A percentile compares a stretch with the other conserved stretches of the same genome.
phyloP scores from a whole-genome alignment of 768 basidiomycete species.

The Dacryopinax primogenitus region DNA sequence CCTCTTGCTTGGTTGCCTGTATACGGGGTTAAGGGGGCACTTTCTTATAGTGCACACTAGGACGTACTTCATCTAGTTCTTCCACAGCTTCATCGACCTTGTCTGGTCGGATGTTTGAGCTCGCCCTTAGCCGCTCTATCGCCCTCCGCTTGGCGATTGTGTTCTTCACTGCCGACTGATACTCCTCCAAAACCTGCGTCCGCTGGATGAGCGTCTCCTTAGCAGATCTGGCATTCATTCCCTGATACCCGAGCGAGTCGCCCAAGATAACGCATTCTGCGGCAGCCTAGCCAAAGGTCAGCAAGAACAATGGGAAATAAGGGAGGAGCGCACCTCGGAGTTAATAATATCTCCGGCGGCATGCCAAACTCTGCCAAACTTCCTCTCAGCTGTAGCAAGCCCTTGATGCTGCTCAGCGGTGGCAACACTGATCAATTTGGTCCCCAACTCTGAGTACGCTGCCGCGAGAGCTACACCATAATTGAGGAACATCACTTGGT shows the following conservation, averaged over 20 bases:
- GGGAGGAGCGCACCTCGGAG: constrained; percentile 41
- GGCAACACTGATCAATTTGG: constrained; percentile 76
- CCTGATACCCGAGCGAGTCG: constrained; percentile 93
- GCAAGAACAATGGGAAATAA: neutral
- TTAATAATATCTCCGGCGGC: constrained; percentile 77
- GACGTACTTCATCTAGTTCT: constrained; percentile 75
- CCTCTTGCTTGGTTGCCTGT: constrained; percentile 84
- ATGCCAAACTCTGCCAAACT: constrained; percentile 78
- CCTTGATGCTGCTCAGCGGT: constrained; percentile 80
- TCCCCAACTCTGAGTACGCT: constrained; percentile 82
- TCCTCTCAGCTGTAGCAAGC: constrained; percentile 68
- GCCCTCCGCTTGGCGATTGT: constrained; percentile 86
- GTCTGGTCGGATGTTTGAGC: constrained; percentile 71
- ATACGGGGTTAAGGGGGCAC: neutral
- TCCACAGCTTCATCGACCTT: constrained; percentile 83
- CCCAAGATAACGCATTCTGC: constrained; percentile 91
- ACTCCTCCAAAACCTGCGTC: constrained; percentile 83
- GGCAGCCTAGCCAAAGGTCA: constrained; percentile 40
- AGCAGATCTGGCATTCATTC: constrained; percentile 90
- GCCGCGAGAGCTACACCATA: constrained; percentile 50
- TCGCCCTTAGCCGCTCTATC: constrained; percentile 78
- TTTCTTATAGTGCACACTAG: neutral
- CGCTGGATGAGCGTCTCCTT: constrained; percentile 88
- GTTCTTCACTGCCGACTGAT: constrained; percentile 82
- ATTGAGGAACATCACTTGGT: constrained; percentile 1